Evolutionary conservation across 495 filamentous ascomycete genomes (phyloP), one percentile per base, ranked within the genome.

Genomic region (Venustampulla echinocandica): DNA sequence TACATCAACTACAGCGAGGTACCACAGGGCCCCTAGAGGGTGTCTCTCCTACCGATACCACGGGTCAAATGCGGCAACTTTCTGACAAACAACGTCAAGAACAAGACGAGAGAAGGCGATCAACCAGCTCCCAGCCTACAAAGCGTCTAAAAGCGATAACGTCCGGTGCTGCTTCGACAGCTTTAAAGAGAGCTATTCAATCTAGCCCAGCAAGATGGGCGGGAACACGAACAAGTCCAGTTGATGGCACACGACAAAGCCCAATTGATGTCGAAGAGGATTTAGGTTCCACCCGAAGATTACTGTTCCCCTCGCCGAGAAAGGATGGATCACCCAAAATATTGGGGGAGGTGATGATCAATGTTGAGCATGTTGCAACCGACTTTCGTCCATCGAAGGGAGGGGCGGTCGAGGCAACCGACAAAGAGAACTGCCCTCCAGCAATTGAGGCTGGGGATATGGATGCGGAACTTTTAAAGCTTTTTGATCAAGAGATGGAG

Each of bases 281-380:
- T 27, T 67, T 90, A 15, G 82, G 80, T 53, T 74, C 74, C 35
- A 86, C 83, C 19, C 76, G 86, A 59, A 77, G 90, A 58, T 64
- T 88, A 25, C 71, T 96, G 36, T 96, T 96, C 65, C 82, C 85
- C n/a, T 76, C 74, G 5, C 73, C 74, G 1, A 73, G 74, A 46
- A 79, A 79, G 53, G 77, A 79, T 36, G 70, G 74, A 15, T 64
- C 69, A 43, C 62, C 76, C 54, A 82, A 74, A 57, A 66, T 74
- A 50, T 66, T 81, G 35, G 76, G 74, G 56, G 68, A 79, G 49
- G 69, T 80, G 21, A 72, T 71, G 57, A 59, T 76, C 38, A 85
- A 82, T 57, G 65, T 69, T 39, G 71, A 75, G 30, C 74, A 75
- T 23, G 69, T 61, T 15, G 47, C 52, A n/a, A 47, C 65, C 0